Base-by-base conservation (phyloP, 495 filamentous ascomycete genomes). In the Ramalina intermedia region DNA sequence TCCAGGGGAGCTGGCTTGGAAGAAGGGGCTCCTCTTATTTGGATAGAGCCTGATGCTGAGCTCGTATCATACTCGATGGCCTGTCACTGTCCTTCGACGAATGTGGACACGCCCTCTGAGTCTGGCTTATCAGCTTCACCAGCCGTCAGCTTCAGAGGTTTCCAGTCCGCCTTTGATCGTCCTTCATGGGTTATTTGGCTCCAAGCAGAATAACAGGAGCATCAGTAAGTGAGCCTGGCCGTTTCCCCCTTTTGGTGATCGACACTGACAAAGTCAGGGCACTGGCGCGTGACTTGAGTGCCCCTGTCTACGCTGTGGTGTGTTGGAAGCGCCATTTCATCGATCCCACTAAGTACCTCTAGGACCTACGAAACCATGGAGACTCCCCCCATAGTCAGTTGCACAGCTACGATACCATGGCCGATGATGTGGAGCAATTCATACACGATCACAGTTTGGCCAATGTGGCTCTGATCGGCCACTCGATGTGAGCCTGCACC, bases 361-460 rank as follows among this genome's bases (percentile, higher is more conserved):
- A 94, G 87, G 91, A 98, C 62, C 75, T 96, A 6, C 77, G 91
- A 47, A 98, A 96, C 58, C 93, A 96, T 72, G 93, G 93, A 51
- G 81, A 93, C 13, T 90, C 85, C 13, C 81, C 85, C 13, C 89
- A 96, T 62, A 63, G 79, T 52, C 67, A 67, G 13, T 70, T 69
- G 9, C 91, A 98, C 60, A 81, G 88, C 68, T 98, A 96, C 65
- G 64, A 67, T 24, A 73, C 77, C 41, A 91, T 96, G 79, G 87
- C 90, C 4, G 81, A 83, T 47, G 91, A 98, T 57, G 78, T 96
- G 7, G 78, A 80, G 45, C 69, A 76, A 49, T 96, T 98, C 64
- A 82, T 98, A 48, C 53, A 73, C 1, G 63, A 85, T 46, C 84
- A 93, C 63, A 72, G 72, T 2, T 70, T 96, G 27, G 68, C 73